Evolutionary conservation across 2,329 filamentous ascomycete species (phyloP).

Genomic region (Diaporthe amygdali): DNA sequence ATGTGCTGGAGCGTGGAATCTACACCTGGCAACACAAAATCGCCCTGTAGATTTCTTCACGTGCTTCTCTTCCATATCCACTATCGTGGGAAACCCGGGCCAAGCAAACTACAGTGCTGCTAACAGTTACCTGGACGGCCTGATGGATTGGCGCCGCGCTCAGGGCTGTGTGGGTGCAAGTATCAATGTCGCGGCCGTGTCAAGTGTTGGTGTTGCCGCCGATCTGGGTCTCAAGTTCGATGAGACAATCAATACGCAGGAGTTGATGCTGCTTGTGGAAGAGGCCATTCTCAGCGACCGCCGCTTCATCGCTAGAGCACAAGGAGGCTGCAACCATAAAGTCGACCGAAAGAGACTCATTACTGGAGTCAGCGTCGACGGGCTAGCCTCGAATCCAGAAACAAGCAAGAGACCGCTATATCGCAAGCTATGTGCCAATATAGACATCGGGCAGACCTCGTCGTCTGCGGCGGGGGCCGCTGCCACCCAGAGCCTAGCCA

Average conservation of each 20-base stretch:
- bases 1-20: not conserved
- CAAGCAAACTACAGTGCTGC: constrained; percentile 50
- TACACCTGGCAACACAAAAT: not conserved
- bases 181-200: constrained; percentile 6
- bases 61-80: constrained; percentile 35
- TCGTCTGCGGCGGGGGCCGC: not conserved
- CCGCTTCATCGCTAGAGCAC: not conserved
- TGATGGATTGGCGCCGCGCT: constrained; percentile 27
- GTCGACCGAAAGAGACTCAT: not conserved
- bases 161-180: not conserved
- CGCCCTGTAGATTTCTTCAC: constrained; percentile 35
- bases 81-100: constrained; percentile 32
- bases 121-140: constrained; percentile 43
- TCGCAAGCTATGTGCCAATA: not conserved
- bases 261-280: not conserved
- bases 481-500: not conserved
- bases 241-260: constrained; percentile 7
- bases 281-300: not conserved
- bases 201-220: not conserved
- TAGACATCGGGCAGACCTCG: not conserved
- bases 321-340: not conserved
- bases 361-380: not conserved
- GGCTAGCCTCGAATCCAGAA: not conserved
- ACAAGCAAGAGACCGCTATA: not conserved
- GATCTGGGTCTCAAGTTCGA: not conserved